These are phyloP conservation scores for Arxiozyma bovina DNA, from an alignment of 1,139 yeast genomes.

Conservation along the genomic window DNA sequence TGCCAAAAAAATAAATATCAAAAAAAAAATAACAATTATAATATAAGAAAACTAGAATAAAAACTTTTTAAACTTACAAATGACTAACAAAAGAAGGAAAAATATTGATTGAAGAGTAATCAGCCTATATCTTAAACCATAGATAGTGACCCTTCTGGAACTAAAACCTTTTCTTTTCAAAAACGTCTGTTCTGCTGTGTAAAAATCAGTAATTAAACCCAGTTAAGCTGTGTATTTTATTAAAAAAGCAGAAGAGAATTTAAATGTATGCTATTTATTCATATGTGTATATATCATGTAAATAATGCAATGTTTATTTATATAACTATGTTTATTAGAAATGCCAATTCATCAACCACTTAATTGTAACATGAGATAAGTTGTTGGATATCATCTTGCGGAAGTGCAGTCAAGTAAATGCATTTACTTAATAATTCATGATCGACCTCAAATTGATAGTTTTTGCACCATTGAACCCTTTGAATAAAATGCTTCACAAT, in stretches of 20 bases:
- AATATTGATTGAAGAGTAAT: too few relatives aligned
- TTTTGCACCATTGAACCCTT: constrained; percentile 75
- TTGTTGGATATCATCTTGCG: constrained; percentile 56
- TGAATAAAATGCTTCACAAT: constrained; percentile 74
- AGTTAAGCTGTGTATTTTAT: neutral
- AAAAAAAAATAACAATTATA: too few relatives aligned
- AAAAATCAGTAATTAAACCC: neutral
- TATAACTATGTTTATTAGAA: neutral
- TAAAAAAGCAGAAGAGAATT: neutral
- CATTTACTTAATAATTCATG: constrained; percentile 71
- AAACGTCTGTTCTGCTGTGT: too few relatives aligned
- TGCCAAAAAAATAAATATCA: too few relatives aligned
- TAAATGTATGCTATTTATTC: neutral
- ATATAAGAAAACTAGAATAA: too few relatives aligned
- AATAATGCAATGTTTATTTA: neutral
- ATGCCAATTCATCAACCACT: neutral
- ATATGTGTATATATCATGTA: neutral
- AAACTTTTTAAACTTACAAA: too few relatives aligned
- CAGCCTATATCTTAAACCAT: too few relatives aligned
- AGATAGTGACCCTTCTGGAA: too few relatives aligned
- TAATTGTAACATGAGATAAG: neutral
- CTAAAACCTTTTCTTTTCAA: neutral
- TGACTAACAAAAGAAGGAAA: too few relatives aligned
- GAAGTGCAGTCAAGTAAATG: constrained; percentile 66
- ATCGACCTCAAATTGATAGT: constrained; percentile 44